Base-by-base conservation (phyloP, 2,329 filamentous ascomycete species). In the Ophiocordyceps sinensis region DNA sequence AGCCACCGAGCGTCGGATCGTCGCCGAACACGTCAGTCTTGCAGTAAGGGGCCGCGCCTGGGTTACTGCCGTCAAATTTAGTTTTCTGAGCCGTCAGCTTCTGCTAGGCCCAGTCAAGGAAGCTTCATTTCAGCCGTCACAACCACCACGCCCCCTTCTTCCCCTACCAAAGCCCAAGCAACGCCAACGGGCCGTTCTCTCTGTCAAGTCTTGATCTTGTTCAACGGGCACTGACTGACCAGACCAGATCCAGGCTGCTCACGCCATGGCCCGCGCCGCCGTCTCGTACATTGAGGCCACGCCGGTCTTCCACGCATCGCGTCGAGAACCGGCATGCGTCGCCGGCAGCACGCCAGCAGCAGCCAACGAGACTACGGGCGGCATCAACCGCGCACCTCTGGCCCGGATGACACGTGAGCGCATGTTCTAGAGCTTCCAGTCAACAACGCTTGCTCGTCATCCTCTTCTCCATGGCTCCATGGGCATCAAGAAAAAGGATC, bases 21-120 rank as follows among this genome's bases (percentile, higher is more conserved):
- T 38, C 41, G 3, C 38, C 38, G 26, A 51, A 45, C 10, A 50
- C 41, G 36, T 52, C 42, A 23, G 50, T 52, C 42, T 52, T 49
- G 41, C 49, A 52, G 35, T 47, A 50, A 3, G 49, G 49, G 5
- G 45, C 41, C 13, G 38, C 37, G 12, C 31, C 31, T 28, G 14
- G 39, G 12, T 39, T 40, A 36, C 42, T 38, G 28, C 14, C 9
- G 13, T 35, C 17, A 10, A 10, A 15, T 12, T 17, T 28, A 10
- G 15, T 30, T 30, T 30, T 29, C 26, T 32, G 21, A 19, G 15
- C 15, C 9, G 5, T 28, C 21, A 29, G 14, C 15, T 9, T 10
- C 19, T 37, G 15, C 36, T 26, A 21, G 11, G 19, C 12, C n/a
- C 23, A 23, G 19, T 12, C 3, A 23, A 5, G 4, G 3, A 13